Evolutionary conservation across 2,329 filamentous ascomycete genomes (phyloP).

Genomic region (Trichoderma brevicompactum): DNA sequence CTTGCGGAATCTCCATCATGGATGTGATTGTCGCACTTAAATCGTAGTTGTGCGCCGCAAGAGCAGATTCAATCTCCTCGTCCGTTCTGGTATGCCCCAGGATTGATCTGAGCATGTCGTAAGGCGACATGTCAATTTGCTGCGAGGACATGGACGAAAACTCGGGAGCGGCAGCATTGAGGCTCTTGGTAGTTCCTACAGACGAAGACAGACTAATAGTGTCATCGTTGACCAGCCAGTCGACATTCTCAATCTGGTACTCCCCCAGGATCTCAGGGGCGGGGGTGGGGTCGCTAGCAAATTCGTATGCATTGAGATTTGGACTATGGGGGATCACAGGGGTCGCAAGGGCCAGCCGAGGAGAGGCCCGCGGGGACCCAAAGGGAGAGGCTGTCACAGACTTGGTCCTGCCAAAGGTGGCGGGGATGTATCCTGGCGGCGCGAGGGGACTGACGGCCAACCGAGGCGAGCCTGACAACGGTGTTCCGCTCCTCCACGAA

Average conservation of each 20-base stretch:
- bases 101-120: constrained; percentile 96
- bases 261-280: constrained; percentile 88
- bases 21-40: constrained; percentile 88
- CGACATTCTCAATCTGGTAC: constrained; percentile 90
- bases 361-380: constrained; percentile 89
- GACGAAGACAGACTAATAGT: constrained; percentile 80
- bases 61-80: constrained; percentile 90
- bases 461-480: constrained; percentile 80
- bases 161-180: constrained; percentile 82
- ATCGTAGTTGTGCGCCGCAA: constrained; percentile 89
- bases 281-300: constrained; percentile 78
- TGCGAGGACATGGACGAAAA: constrained; percentile 64
- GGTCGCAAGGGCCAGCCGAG: constrained; percentile 85
- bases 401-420: constrained; percentile 73
- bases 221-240: constrained; percentile 94
- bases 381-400: constrained; percentile 86
- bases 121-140: constrained; percentile 91
- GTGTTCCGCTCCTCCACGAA: constrained; percentile 87
- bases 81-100: constrained; percentile 86
- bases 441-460: constrained; percentile 81
- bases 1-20: constrained; percentile 72
- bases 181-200: constrained; percentile 66
- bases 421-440: constrained; percentile 80
- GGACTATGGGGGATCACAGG: constrained; percentile 93
- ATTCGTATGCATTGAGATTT: constrained; percentile 92